Evolutionary conservation across 2,329 filamentous ascomycete genomes (phyloP), one percentile per base, ranked within the genome.

Genomic region (Clonostachys chloroleuca): DNA sequence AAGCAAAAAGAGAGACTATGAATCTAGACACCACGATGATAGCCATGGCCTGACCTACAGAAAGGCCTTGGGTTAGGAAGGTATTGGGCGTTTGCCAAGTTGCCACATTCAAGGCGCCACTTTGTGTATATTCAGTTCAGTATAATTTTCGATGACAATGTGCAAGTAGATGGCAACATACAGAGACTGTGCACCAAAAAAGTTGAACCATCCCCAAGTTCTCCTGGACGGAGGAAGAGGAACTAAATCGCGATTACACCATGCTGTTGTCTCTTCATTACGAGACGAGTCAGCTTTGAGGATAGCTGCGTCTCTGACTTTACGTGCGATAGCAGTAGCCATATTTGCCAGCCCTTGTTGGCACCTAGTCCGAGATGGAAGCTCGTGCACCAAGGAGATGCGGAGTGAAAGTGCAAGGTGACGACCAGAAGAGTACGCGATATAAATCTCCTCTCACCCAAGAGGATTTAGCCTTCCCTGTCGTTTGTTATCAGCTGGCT

Each of bases 21-120:
- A 71, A 51, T 5, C 68, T 63, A 7, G 67, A 67, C 6, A 77
- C 45, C 16, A 74, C 58, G 33, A 76, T 75, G 47, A 75, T 64
- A n/a, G 63, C 54, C 67, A 77, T 73, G 20, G 73, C 57, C 49
- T 75, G 72, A 10, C 64, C 57, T 3, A 75, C 71, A 0, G 72
- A 75, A n/a, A 75, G 60, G 2, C 72, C 72, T 50, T 72, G 65
- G 3, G 69, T 69, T 34, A 77, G 52, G 50, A 71, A 74, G 1
- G 66, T 70, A 51, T 65, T 71, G n/a, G 71, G 70, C 1, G 66
- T 70, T 51, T 75, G 72, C 72, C 72, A 74, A 43, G 70, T 73
- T 8, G 67, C 54, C 36, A 73, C 45, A 18, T 48, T 48, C 42
- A 48, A 42, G 12, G 42, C 35, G 36, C 49, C 51, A 5, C 52